Evolutionary conservation across 192 early-diverging fungal genomes (phyloP), one percentile per base, ranked within the genome.

Genomic region (Pilobolus umbonatus): DNA sequence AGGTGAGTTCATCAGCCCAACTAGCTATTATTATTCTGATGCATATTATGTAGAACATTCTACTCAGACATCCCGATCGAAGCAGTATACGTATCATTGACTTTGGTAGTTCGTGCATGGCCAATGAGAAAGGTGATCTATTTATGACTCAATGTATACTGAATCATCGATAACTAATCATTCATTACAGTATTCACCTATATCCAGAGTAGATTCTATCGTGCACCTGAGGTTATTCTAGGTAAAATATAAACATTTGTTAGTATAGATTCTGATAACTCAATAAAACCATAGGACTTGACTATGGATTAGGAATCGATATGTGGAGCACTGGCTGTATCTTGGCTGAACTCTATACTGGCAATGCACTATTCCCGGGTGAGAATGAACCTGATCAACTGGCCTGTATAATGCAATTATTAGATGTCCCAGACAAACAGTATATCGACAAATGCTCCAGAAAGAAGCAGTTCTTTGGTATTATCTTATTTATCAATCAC

Each of bases 261-360:
- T 5, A 5, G 17, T n/a, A 21, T 4, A 6, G 26, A 50, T 19
- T 55, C 1, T 25, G 5, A 12, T n/a, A 21, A 1, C 30, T 55
- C 21, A 17, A 38, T 39, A 12, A 3, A n/a, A 6, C 9, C 12
- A 22, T 39, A 57, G 61, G 61, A n/a, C 26, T 83, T 57, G 79
- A 78, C 12, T 98, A 98, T 63, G 90, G 80, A 46, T 89, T 85
- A 50, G 82, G 89, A 2, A 98, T 98, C 55, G 95, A 98, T 69
- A 89, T 98, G 85, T 98, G 95, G 95, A 88, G 85, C 46, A 75
- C 96, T 32, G 95, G 95, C 2, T 96, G 94, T 68, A 96, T 98
- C 40, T 79, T 95, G 7, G 93, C 87, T 11, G 95, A 98, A 66
- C 74, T 98, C 28, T 80, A 83, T 65, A 89, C 88, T 1, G 89